Conservation (phyloP, 2,329 filamentous ascomycete species). For the Fusarium oligoseptatum region DNA sequence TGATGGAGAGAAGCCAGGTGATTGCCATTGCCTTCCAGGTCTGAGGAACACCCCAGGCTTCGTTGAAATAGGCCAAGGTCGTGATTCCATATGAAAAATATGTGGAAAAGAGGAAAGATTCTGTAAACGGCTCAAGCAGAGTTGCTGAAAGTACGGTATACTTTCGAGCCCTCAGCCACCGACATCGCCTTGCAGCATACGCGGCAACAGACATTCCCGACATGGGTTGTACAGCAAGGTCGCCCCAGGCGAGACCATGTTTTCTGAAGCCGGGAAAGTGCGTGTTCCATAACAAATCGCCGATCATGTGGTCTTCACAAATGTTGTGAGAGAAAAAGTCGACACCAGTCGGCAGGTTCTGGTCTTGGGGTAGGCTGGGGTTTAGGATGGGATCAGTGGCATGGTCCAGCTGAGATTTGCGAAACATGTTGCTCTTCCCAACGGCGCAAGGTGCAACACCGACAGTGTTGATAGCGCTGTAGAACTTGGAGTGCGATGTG, state of each 20-base stretch:
- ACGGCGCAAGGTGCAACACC: constrained; percentile 92
- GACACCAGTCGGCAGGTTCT: constrained; percentile 73
- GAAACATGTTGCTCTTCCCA: constrained; percentile 99
- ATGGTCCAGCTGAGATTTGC: constrained; percentile 86
- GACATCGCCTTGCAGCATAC: constrained; percentile 84
- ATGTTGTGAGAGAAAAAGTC: constrained; percentile 97
- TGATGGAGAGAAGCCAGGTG: constrained; percentile 76
- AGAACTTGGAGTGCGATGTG: constrained; percentile 96
- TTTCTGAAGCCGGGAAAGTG: constrained; percentile 75
- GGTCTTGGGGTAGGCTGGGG: constrained; percentile 56
- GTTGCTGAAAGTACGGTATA: constrained; percentile 93
- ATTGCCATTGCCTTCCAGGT: constrained; percentile 76
- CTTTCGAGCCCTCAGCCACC: constrained; percentile 94
- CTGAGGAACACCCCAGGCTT: constrained; percentile 64
- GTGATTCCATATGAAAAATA: constrained; percentile 86
- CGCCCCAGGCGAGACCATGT: constrained; percentile 86
- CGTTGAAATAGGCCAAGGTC: constrained; percentile 74
- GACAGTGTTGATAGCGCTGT: constrained; percentile 95
- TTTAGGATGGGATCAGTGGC: constrained; percentile 69
- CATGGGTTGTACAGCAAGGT: constrained; percentile 92
- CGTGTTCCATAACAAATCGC: constrained; percentile 89
- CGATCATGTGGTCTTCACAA: constrained; percentile 97
- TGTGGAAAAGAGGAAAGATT: constrained; percentile 85
- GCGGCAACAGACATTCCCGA: constrained; percentile 81
- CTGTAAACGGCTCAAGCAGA: constrained; percentile 91